Evolutionary conservation across 768 basidiomycete species (phyloP).

Genomic region (Trametes sanguinea): DNA sequence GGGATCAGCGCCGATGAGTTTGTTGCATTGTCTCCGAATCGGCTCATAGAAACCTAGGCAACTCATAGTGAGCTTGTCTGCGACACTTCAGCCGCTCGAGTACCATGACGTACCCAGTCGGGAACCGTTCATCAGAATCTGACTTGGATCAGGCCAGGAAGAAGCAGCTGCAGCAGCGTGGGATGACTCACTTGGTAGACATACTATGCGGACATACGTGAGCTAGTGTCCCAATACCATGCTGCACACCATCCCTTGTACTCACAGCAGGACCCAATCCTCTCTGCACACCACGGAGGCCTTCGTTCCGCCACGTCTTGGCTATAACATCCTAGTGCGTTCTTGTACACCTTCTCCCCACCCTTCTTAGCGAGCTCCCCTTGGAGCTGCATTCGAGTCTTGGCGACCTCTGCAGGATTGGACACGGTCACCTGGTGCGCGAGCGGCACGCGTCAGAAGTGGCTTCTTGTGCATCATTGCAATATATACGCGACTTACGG

Average conservation of each 20-base stretch:
- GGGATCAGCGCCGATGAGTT: conserved; percentile 59
- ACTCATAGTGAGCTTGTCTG: background rate
- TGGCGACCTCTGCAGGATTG: conserved; percentile 83
- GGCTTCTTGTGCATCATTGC: conserved; percentile 11
- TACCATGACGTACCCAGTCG: conserved; percentile 60
- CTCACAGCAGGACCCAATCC: conserved; percentile 86
- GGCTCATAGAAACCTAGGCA: conserved; percentile 96
- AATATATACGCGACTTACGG: conserved; percentile 53
- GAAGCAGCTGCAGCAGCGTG: background rate
- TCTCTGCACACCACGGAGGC: conserved; percentile 88
- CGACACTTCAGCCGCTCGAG: conserved; percentile 1
- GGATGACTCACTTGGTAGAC: conserved; percentile 76
- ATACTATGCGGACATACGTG: conserved; percentile 53
- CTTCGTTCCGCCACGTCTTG: conserved; percentile 91
- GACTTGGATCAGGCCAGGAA: conserved; percentile 7
- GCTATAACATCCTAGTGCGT: conserved; percentile 82
- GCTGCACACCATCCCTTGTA: conserved; percentile 30
- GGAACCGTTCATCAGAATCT: conserved; percentile 93
- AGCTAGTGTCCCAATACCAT: background rate
- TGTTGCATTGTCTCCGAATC: conserved; percentile 72
- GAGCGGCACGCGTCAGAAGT: background rate
- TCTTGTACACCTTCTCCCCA: conserved; percentile 78
- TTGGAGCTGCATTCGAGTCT: conserved; percentile 94
- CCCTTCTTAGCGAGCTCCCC: conserved; percentile 86
- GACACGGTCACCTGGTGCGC: conserved; percentile 69